Percentiles rank a stretch among this genome's conserved stretches.
Evolutionary conservation across 441 rosid species (phyloP).

Genomic region (Daphne laureola): DNA sequence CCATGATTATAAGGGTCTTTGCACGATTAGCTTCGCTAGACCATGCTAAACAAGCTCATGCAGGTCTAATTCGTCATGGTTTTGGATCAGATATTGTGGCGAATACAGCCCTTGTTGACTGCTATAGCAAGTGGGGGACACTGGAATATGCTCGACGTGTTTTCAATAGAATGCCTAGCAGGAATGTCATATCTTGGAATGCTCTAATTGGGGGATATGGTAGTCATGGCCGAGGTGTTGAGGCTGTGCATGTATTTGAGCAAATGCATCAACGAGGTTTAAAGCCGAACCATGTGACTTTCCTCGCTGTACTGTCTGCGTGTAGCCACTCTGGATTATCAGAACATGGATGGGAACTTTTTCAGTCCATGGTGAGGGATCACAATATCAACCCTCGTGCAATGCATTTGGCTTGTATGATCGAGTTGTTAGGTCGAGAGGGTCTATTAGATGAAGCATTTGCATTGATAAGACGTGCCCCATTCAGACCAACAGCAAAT

Average conservation of each 20-base stretch:
- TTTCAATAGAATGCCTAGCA: constrained; percentile 65
- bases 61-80: constrained; percentile 55
- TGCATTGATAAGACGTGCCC: constrained; percentile 56
- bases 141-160: constrained; percentile 64
- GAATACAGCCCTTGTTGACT: constrained; percentile 76
- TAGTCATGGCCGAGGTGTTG: constrained; percentile 68
- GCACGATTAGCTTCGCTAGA: constrained; percentile 70
- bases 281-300: constrained; percentile 73
- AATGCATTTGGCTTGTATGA: constrained; percentile 84
- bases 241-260: constrained; percentile 66
- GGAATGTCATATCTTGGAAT: constrained; percentile 78
- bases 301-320: constrained; percentile 76
- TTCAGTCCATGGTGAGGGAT: constrained; percentile 56
- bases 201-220: constrained; percentile 84
- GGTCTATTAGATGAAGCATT: constrained; percentile 85
- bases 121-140: constrained; percentile 95
- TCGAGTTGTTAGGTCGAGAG: constrained; percentile 71
- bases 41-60: constrained; percentile 80
- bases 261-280: constrained; percentile 49
- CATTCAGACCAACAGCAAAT: constrained; percentile 62
- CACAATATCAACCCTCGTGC: constrained; percentile 74
- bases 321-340: constrained; percentile 73
- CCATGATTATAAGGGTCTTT: constrained; percentile 58
- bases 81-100: constrained; percentile 71
- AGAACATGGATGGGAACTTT: constrained; percentile 74